phyloP scores from a whole-genome alignment of 345 rosid genomes.

The Isatis tinctoria region DNA sequence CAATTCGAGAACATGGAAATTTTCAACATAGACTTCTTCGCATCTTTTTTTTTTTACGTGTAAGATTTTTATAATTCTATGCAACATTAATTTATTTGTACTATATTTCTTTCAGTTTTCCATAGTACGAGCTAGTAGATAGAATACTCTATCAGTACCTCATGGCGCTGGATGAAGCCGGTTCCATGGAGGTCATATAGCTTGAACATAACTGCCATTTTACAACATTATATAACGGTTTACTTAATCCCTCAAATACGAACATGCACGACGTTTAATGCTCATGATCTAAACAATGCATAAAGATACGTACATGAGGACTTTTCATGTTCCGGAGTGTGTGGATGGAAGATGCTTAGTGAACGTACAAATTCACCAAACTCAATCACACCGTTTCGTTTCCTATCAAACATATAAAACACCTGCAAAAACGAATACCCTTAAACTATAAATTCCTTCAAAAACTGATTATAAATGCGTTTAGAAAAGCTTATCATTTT shows the following conservation, averaged over 20 bases:
- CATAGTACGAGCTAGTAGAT: background rate
- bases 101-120: background rate
- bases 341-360: slow-evolving; percentile 63
- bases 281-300: background rate
- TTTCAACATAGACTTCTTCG: background rate
- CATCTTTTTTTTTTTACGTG: background rate
- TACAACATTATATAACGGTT: background rate
- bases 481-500: background rate
- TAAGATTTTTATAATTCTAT: background rate
- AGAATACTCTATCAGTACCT: slow-evolving; percentile 31
- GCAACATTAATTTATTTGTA: background rate
- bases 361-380: slow-evolving; percentile 71
- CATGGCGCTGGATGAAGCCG: slow-evolving; percentile 55
- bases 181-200: slow-evolving; percentile 53
- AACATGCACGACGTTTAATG: background rate
- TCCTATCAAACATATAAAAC: slow-evolving; percentile 61
- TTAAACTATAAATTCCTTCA: background rate
- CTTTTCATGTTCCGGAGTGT: slow-evolving; percentile 53
- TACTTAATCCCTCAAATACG: background rate
- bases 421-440: slow-evolving; percentile 29
- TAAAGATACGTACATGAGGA: slow-evolving; percentile 39
- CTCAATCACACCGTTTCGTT: slow-evolving; percentile 56
- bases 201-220: slow-evolving; percentile 45
- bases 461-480: background rate
- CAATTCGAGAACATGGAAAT: too few relatives aligned